Conservation (phyloP, 805 yeast species). For the Saturnispora silvae region DNA sequence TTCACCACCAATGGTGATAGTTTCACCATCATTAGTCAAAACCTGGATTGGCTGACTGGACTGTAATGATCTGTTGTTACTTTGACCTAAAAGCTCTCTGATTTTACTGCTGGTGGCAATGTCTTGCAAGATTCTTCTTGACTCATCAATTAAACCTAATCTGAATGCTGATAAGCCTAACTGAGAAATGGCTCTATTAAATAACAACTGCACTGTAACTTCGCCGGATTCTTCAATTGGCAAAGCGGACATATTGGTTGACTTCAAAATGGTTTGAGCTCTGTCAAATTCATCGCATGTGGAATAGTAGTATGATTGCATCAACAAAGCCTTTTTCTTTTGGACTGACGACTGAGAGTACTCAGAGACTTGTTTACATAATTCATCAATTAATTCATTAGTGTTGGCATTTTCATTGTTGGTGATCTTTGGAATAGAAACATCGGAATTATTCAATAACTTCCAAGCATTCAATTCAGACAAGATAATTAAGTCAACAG, state of each 20-base stretch:
- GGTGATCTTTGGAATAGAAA: conserved; percentile 20
- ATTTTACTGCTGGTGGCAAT: conserved; percentile 76
- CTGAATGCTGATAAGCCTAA: conserved; percentile 94
- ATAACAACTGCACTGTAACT: conserved; percentile 76
- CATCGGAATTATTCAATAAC: conserved; percentile 25
- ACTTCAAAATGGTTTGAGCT: conserved; percentile 81
- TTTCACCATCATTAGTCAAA: conserved; percentile 8
- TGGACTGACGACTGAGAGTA: conserved; percentile 40
- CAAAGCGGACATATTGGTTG: conserved; percentile 63
- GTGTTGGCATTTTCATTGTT: conserved; percentile 26
- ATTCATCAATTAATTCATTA: conserved; percentile 48
- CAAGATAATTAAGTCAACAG: conserved; percentile 56
- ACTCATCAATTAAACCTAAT: conserved; percentile 71
- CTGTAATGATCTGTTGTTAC: conserved; percentile 48
- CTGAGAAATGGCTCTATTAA: conserved; percentile 92
- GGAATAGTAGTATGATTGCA: conserved; percentile 84
- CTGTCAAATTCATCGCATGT: conserved; percentile 71
- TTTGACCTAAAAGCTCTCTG: conserved; percentile 92
- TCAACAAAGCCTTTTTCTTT: conserved; percentile 75
- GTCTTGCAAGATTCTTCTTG: conserved; percentile 81
- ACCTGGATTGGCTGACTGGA: conserved; percentile 32
- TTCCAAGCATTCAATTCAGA: conserved; percentile 75
- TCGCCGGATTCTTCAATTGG: conserved; percentile 75
- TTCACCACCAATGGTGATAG: conserved; percentile 28
- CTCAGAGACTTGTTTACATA: conserved; percentile 55